These are phyloP conservation scores for Corynascus novoguineensis DNA, from an alignment of 495 filamentous ascomycete genomes.

Conservation along the genomic window DNA sequence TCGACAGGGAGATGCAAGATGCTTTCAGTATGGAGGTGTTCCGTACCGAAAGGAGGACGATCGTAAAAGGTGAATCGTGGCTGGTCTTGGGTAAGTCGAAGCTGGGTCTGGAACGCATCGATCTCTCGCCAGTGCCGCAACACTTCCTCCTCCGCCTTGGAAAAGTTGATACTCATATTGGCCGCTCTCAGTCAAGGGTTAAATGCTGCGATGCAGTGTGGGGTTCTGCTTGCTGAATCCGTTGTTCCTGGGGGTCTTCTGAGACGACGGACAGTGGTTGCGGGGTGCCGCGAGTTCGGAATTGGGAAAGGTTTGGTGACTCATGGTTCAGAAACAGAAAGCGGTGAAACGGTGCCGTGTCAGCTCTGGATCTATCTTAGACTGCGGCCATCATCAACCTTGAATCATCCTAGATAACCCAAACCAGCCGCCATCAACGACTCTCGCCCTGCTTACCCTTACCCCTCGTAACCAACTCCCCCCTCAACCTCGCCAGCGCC, in stretches of 20 bases:
- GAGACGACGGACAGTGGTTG: too few species aligned
- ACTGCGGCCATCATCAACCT: too few species aligned
- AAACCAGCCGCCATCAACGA: too few species aligned
- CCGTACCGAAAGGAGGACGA: slow-evolving; percentile 45
- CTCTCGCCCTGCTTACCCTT: too few species aligned
- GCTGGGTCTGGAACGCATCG: slow-evolving; percentile 61
- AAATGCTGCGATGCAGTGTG: neutral
- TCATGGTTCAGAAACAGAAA: too few species aligned
- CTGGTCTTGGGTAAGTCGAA: slow-evolving; percentile 48
- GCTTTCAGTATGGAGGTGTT: neutral
- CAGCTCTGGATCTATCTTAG: too few species aligned
- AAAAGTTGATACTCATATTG: slow-evolving; percentile 77
- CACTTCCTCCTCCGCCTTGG: slow-evolving; percentile 72
- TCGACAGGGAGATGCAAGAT: neutral
- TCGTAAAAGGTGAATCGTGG: slow-evolving; percentile 75
- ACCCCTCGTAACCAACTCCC: too few species aligned
- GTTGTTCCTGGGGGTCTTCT: neutral
- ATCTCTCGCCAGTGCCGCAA: slow-evolving; percentile 76
- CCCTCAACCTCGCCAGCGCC: too few species aligned
- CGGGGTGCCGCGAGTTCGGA: too few species aligned
- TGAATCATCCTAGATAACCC: too few species aligned
- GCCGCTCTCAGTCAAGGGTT: neutral
- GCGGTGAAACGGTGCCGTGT: too few species aligned
- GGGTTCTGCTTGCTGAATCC: neutral
- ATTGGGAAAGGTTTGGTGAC: too few species aligned